Evolutionary conservation across 345 rosid genomes (phyloP).

Genomic region (Diplotaxis tenuifolia): DNA sequence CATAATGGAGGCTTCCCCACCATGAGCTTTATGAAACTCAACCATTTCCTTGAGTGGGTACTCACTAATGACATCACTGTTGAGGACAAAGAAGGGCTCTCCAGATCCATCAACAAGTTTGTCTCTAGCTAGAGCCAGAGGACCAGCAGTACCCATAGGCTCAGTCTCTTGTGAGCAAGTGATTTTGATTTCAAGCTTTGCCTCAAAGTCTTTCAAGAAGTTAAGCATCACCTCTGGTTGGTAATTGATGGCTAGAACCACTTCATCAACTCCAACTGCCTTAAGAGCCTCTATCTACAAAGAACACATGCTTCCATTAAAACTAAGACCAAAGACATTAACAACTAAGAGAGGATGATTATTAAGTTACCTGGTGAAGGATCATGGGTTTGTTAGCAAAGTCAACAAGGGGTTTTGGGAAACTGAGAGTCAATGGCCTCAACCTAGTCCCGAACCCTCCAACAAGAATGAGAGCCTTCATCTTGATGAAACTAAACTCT

Average conservation of each 20-base stretch:
- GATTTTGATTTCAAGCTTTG: constrained; percentile 84
- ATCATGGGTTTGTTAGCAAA: constrained; percentile 99
- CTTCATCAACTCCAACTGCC: constrained; percentile 94
- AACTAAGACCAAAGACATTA: neutral
- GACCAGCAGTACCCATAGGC: constrained; percentile 99
- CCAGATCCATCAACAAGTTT: constrained; percentile 76
- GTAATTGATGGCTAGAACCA: constrained; percentile 94
- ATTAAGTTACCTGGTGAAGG: constrained; percentile 77
- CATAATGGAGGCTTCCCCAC: constrained; percentile 99
- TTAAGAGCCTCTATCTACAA: constrained; percentile 92
- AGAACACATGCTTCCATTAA: neutral
- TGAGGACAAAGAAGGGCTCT: constrained; percentile 93
- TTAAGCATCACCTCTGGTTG: constrained; percentile 98
- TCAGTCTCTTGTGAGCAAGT: constrained; percentile 99
- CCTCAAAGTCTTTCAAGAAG: constrained; percentile 88
- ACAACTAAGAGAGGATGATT: neutral
- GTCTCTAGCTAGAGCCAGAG: constrained; percentile 95
- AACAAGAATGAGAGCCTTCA: constrained; percentile 99
- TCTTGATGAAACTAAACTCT: constrained; percentile 35
- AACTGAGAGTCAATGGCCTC: constrained; percentile 97
- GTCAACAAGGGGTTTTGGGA: constrained; percentile 97
- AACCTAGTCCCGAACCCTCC: constrained; percentile 97
- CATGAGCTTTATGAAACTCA: constrained; percentile 83
- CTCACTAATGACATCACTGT: constrained; percentile 99
- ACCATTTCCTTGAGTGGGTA: constrained; percentile 84